Percentiles rank a stretch among this genome's conserved stretches.
Evolutionary conservation across 2,329 filamentous ascomycete species (phyloP).

Genomic region (Aciculosporium take): DNA sequence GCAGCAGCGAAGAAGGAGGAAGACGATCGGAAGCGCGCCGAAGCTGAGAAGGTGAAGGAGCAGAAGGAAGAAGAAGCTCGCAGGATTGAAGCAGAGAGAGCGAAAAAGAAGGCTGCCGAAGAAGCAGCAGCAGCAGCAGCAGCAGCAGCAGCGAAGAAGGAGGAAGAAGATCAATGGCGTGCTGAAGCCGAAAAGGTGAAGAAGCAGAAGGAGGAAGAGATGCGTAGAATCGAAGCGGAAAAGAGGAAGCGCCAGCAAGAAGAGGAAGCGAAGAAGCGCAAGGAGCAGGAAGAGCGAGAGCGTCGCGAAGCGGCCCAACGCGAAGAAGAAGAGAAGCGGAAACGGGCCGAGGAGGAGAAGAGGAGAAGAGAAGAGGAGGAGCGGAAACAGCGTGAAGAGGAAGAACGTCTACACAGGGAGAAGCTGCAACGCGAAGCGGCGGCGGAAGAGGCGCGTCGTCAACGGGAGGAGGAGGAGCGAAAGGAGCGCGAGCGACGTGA

Average conservation of each 20-base stretch:
- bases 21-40: constrained; percentile 18
- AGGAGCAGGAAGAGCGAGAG: constrained; percentile 17
- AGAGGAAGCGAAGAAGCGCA: constrained; percentile 19
- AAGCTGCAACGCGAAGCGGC: constrained; percentile 33
- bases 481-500: constrained; percentile 35
- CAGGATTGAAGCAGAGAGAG: constrained; percentile 19
- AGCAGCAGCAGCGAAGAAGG: constrained; percentile 11
- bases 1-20: constrained; percentile 10
- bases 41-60: constrained; percentile 24
- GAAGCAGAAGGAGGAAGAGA: constrained; percentile 18
- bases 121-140: too few relatives aligned
- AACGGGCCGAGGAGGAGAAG: constrained; percentile 24
- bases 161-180: constrained; percentile 17
- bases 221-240: constrained; percentile 17
- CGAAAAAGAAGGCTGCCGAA: constrained; percentile 17
- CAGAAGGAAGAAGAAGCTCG: constrained; percentile 18
- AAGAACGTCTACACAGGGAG: constrained; percentile 30
- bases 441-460: constrained; percentile 33
- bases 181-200: constrained; percentile 23
- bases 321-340: constrained; percentile 23
- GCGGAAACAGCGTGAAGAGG: constrained; percentile 27
- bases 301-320: constrained; percentile 21
- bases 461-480: constrained; percentile 38
- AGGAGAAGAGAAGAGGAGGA: constrained; percentile 29
- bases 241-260: constrained; percentile 19